Evolutionary conservation across 2,329 filamentous ascomycete species (phyloP), one percentile per base, ranked within the genome.

Genomic region (Pezizomycotina sp.): DNA sequence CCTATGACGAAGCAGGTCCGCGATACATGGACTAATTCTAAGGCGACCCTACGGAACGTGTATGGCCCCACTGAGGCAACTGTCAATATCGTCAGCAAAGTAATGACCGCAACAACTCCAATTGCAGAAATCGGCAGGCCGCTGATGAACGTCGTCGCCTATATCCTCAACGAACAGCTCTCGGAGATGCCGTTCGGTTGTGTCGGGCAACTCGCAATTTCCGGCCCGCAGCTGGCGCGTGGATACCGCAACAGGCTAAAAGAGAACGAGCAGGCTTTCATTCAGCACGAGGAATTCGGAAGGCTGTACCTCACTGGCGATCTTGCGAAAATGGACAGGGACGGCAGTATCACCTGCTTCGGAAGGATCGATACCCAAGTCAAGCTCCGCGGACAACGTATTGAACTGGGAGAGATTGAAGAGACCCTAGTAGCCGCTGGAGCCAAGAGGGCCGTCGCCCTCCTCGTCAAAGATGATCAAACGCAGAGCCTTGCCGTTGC

Each of bases 231-330:
- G 44, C 49, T 65, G 4, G 62, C 61, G 12, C 50, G 58, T 24
- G 61, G 58, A 8, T 65, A 65, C 35, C 50, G 60, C 35, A 52
- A 57, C 24, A 57, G n/a, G n/a, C n/a, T n/a, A n/a, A n/a, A n/a
- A 55, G 20, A n/a, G 1, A 29, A 46, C 4, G 28, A 44, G 7
- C 46, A 54, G 25, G 33, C 47, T 7, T 6, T 26, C 6, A n/a
- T n/a, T n/a, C n/a, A n/a, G n/a, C n/a, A n/a, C n/a, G n/a, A n/a
- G n/a, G n/a, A n/a, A n/a, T n/a, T n/a, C n/a, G n/a, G n/a, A n/a
- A n/a, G n/a, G 1, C 57, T 92, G 1, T 91, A 91, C 51, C 68
- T 77, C 5, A 82, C 76, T 19, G 81, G 82, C 1, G 82, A 92
- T 49, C 63, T 80, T 49, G 83, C 81, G 0, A 65, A 80, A 10